Evolutionary conservation across 2,329 filamentous ascomycete genomes (phyloP), one percentile per base, ranked within the genome.

Genomic region (Mollisiaceae sp.): DNA sequence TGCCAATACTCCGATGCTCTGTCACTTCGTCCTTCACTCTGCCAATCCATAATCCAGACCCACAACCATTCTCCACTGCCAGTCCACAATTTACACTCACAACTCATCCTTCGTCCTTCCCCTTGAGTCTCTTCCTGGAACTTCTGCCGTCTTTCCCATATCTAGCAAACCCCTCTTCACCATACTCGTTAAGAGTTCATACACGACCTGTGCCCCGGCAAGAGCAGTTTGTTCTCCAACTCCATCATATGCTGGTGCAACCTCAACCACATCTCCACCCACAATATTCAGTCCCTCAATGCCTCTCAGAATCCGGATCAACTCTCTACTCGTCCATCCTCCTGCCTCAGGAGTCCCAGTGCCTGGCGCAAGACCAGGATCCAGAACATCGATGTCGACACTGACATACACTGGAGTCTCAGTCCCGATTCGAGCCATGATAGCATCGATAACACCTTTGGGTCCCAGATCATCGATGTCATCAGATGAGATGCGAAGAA

Each of bases 341-440:
- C 94, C 93, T 0, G 93, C 91, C 80, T 97, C 93, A 0, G 93
- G 93, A 0, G 93, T 97, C 0, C 93, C 94, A 0, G 93, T 97
- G 1, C 90, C 92, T 0, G 92, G 92, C 1, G 87, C 87, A 59
- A 79, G 63, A 0, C 80, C 89, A 0, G 91, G 91, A 76, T 94
- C 91, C 56, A 94, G 81, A 0, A 94, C 91, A 77, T 94, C 91
- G 70, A 94, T 94, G 74, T 94, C 91, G 18, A 94, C 86, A 41
- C 86, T 91, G 11, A 96, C 80, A 75, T 97, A 96, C 0, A 97
- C 92, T 0, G 92, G 92, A 70, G 86, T 87, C 69, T 92, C 86
- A 0, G 85, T 88, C 0, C 92, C 92, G 5, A 96, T 87, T 0
- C 88, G 85, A 8, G 85, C 77, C 75, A 96, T 81, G 74, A 97